These are phyloP conservation scores for Plasmodium gaboni DNA, from an alignment of 169 alveolate species.

Conservation along the genomic window DNA sequence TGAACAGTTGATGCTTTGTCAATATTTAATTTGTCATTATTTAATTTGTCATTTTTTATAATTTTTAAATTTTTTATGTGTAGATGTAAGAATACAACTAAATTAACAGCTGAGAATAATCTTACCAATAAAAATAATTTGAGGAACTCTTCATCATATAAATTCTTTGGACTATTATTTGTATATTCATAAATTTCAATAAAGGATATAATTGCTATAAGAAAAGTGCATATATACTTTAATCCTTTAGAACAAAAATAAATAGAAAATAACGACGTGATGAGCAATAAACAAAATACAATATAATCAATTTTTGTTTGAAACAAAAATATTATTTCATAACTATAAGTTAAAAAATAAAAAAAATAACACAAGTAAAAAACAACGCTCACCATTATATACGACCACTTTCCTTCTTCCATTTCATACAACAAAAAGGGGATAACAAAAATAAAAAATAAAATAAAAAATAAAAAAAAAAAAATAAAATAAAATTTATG, in stretches of 20 bases:
- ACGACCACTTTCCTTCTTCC: conserved; percentile 22
- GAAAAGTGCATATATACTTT: conserved; percentile 4
- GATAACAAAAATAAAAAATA: neutral
- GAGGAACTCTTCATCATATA: conserved; percentile 18
- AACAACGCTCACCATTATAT: neutral
- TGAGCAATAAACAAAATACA: neutral
- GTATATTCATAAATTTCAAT: conserved; percentile 34
- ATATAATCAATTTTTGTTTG: conserved; percentile 11
- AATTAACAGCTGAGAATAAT: conserved; percentile 28
- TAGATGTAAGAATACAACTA: conserved; percentile 8
- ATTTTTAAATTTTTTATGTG: conserved; percentile 31
- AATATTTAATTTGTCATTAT: neutral
- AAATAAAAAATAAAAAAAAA: neutral
- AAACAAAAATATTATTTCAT: conserved; percentile 3
- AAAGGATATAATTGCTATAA: conserved; percentile 8
- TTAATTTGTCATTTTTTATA: neutral
- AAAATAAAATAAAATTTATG: too few relatives aligned
- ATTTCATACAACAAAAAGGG: neutral
- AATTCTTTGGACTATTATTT: neutral
- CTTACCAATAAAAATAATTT: conserved; percentile 40
- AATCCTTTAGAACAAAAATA: conserved; percentile 10
- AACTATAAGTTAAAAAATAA: conserved; percentile 15
- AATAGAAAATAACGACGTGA: conserved; percentile 21
- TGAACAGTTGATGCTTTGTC: neutral
- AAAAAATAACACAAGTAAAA: conserved; percentile 38